Evolutionary conservation across 805 yeast genomes (phyloP).

Genomic region (Saccharomycopsis selenospora): DNA sequence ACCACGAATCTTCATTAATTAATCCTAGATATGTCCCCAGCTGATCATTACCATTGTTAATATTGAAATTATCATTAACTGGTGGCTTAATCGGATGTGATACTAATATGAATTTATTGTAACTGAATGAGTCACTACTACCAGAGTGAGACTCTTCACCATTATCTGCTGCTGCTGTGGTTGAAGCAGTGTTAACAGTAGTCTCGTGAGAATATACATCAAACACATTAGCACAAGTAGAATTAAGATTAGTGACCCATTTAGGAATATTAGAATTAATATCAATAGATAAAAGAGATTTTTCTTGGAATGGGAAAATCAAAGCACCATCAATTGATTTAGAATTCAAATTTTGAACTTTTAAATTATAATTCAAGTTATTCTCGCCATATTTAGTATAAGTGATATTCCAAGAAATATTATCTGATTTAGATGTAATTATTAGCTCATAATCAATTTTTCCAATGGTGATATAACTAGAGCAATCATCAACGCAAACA

Average conservation of each 20-base stretch:
- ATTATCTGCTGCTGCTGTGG: slow-evolving; percentile 23
- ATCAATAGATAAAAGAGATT: slow-evolving; percentile 69
- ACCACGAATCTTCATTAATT: slow-evolving; percentile 65
- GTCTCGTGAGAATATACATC: too few species aligned
- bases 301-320: slow-evolving; percentile 79
- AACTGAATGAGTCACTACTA: slow-evolving; percentile 8
- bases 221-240: slow-evolving; percentile 68
- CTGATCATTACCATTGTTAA: slow-evolving; percentile 18
- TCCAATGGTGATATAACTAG: slow-evolving; percentile 50
- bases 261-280: slow-evolving; percentile 58
- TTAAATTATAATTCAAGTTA: slow-evolving; percentile 51
- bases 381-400: slow-evolving; percentile 91
- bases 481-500: slow-evolving; percentile 22
- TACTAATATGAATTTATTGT: slow-evolving; percentile 40
- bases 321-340: slow-evolving; percentile 65
- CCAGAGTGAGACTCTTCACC: too few species aligned
- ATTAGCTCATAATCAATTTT: slow-evolving; percentile 64
- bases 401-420: slow-evolving; percentile 70
- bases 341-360: slow-evolving; percentile 38
- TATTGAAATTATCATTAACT: slow-evolving; percentile 22
- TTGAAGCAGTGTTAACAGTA: slow-evolving; percentile 27
- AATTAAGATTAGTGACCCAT: slow-evolving; percentile 73
- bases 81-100: slow-evolving; percentile 57
- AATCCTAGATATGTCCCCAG: slow-evolving; percentile 60
- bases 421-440: slow-evolving; percentile 61